A percentile compares a stretch with the other conserved stretches of the same genome.
Conservation (phyloP, 805 yeast species). For the Jamesozyma gamospora region DNA sequence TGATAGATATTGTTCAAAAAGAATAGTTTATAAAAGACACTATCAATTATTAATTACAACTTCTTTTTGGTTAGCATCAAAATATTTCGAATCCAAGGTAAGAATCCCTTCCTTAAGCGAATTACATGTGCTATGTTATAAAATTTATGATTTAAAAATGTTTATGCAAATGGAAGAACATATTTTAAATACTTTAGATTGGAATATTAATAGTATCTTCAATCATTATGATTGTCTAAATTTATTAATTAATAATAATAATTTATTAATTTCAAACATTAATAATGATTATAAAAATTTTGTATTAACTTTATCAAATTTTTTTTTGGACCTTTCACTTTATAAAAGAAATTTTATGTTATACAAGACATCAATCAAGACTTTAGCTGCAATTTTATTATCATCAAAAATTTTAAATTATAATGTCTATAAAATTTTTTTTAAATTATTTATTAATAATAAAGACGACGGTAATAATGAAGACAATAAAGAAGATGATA, state of each 20-base stretch:
- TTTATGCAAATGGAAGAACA: slow-evolving; percentile 71
- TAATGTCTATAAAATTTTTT: slow-evolving; percentile 5
- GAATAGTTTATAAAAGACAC: slow-evolving; percentile 67
- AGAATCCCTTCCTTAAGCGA: slow-evolving; percentile 66
- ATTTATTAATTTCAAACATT: background rate
- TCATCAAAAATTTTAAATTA: slow-evolving; percentile 40
- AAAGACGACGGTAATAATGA: too few relatives aligned
- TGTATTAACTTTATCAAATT: slow-evolving; percentile 31
- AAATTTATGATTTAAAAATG: slow-evolving; percentile 45
- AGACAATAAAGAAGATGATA: background rate
- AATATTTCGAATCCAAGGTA: slow-evolving; percentile 81
- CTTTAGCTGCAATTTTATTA: slow-evolving; percentile 40
- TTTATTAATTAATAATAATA: background rate
- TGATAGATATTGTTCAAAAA: slow-evolving; percentile 76
- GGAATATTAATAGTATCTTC: slow-evolving; percentile 34
- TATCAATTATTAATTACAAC: slow-evolving; percentile 81
- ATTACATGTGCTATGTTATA: slow-evolving; percentile 58
- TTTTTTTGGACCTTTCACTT: slow-evolving; percentile 44
- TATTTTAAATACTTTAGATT: slow-evolving; percentile 56
- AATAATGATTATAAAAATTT: background rate
- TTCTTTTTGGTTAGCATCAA: slow-evolving; percentile 78
- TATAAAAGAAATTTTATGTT: slow-evolving; percentile 41
- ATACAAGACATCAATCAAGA: slow-evolving; percentile 37
- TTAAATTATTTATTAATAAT: slow-evolving; percentile 1
- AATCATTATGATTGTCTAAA: slow-evolving; percentile 3